Base-by-base conservation (phyloP, 768 basidiomycete species). In the Suillus variegatus region DNA sequence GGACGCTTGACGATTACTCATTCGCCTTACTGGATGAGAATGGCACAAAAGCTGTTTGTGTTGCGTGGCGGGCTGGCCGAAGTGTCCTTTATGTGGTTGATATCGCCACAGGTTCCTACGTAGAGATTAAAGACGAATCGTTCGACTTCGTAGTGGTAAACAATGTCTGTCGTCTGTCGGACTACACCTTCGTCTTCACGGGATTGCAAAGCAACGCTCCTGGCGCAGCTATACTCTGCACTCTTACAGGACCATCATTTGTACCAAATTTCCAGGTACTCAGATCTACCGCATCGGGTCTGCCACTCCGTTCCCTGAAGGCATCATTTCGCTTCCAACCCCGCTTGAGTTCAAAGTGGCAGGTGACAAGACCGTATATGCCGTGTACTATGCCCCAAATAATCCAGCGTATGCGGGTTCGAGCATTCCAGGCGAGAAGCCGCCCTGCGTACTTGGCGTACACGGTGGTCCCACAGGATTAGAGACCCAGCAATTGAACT, bases 381-480 rank as follows among this genome's bases (percentile, higher is more conserved):
- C 85, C 4, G 78, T 91, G 10, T 88, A 81, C 69, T 90, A 89
- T 62, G 75, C 83, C 0, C 92, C 92, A 0, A 80, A 74, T 28
- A 91, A 90, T 65, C 87, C 87, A 0, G 73, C 80, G 0, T 92
- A 86, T 71, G 64, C 72, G 1, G 86, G 83, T 0, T 74, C 80
- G 6, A 81, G 73, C 46, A 74, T 76, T 16, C 68, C 74, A 0
- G 81, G 77, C 6, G 88, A 90, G 72, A 82, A 80, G 57, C 92
- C 92, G 0, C 92, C 92, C 2, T 86, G 85, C 58, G 78, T 92
- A 12, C 71, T 91, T 0, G 69, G 78, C 36, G 83, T 86, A 1
- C 92, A 93, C 67, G 92, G 92, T 1, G 91, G 92, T 0, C 92
- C 92, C 0, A 92, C 90, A 0, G 73, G 65, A 0, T 71, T 79